Conservation (phyloP, 345 rosid species). For the Mangifera indica region DNA sequence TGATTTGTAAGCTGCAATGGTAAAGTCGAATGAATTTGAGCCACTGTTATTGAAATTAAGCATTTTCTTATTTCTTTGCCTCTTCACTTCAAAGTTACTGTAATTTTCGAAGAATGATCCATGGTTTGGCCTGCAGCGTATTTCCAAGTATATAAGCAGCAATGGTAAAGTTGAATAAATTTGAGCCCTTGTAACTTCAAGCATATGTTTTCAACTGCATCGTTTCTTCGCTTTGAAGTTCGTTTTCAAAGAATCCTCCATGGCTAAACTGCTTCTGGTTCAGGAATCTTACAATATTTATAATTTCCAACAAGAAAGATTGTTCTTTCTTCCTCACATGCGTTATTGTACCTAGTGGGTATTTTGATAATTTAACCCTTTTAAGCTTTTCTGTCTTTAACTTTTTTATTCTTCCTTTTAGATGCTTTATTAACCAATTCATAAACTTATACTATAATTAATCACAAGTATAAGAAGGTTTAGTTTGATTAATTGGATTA, state of each 20-base stretch:
- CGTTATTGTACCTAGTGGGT: slow-evolving; percentile 8
- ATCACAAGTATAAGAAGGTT: no score
- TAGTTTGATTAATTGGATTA: no score
- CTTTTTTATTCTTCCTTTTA: not conserved
- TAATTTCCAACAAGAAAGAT: slow-evolving; percentile 32
- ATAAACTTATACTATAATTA: no score
- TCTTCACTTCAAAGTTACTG: not conserved
- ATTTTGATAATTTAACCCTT: slow-evolving; percentile 4
- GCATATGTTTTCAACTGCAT: not conserved
- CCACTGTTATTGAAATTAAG: not conserved
- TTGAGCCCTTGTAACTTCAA: not conserved
- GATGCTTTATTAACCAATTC: no score
- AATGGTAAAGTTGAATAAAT: not conserved
- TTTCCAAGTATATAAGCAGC: no score
- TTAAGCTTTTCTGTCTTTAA: not conserved
- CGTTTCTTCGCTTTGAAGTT: not conserved
- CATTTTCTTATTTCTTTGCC: not conserved
- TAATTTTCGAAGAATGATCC: not conserved
- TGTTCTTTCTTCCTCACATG: slow-evolving; percentile 26
- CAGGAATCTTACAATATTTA: slow-evolving; percentile 24
- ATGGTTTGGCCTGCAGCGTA: not conserved
- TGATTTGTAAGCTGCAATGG: not conserved
- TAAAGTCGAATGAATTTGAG: not conserved
- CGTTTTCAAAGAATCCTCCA: no score
- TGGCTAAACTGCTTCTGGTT: not conserved